phyloP scores from a whole-genome alignment of 495 filamentous ascomycete genomes.

The Aspergillus sparsus region DNA sequence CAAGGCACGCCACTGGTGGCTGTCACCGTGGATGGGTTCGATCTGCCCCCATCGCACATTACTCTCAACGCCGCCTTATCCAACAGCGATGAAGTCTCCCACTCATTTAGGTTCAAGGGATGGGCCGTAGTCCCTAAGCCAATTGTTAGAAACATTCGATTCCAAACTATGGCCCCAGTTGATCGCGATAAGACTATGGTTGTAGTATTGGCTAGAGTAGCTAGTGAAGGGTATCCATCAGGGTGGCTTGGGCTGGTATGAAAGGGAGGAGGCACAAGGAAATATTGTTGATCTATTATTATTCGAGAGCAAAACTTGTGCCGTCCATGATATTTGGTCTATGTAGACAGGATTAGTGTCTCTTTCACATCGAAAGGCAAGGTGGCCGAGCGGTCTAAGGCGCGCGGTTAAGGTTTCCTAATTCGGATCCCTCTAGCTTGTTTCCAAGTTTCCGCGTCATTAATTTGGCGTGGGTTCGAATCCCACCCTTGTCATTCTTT shows the following conservation, averaged over 20 bases:
- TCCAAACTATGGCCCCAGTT: constrained; percentile 1
- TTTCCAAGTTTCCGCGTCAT: constrained; percentile 22
- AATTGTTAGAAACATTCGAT: background rate
- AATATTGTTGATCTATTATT: no score
- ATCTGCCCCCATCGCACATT: background rate
- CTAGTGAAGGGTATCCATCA: background rate
- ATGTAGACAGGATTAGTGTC: no score
- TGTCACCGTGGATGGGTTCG: background rate
- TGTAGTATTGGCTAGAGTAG: background rate
- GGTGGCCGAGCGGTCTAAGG: constrained; percentile 25
- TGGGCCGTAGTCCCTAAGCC: background rate
- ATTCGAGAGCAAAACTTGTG: no score
- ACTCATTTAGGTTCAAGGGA: background rate
- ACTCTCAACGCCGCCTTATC: background rate
- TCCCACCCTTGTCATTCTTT: constrained; percentile 46
- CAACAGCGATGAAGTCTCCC: background rate
- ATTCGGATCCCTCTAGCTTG: constrained; percentile 12
- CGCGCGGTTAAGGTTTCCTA: constrained; percentile 21
- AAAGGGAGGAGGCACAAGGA: no score
- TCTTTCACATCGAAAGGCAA: constrained; percentile 3
- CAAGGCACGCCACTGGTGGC: background rate
- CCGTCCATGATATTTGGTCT: no score
- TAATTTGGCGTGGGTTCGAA: constrained; percentile 46
- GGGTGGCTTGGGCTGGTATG: background rate
- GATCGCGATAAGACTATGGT: background rate